These are phyloP conservation scores for Phytophthora idaei DNA, from an alignment of 352 stramenopile genomes.

Conservation along the genomic window DNA sequence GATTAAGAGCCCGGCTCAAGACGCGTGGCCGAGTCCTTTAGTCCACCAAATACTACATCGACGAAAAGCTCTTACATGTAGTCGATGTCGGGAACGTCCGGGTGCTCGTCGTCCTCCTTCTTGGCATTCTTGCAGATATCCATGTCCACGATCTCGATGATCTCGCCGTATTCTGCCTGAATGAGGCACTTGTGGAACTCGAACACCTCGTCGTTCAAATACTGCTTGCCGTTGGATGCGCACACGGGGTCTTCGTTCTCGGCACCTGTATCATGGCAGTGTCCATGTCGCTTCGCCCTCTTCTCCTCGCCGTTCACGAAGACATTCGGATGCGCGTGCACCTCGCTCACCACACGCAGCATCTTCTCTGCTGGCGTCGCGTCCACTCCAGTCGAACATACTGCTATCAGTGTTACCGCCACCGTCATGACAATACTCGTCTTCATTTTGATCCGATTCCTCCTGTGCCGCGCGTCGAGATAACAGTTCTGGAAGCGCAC, in stretches of 20 bases:
- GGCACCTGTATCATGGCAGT: slow-evolving; percentile 44
- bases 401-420: slow-evolving; percentile 5
- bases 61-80: slow-evolving; percentile 17
- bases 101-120: slow-evolving; percentile 36
- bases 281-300: slow-evolving; percentile 33
- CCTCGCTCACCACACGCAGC: slow-evolving; percentile 34
- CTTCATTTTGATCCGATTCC: slow-evolving; percentile 22
- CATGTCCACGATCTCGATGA: slow-evolving; percentile 53
- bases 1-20: slow-evolving; percentile 15
- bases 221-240: slow-evolving; percentile 57
- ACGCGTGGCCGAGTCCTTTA: not conserved
- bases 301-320: slow-evolving; percentile 31
- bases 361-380: slow-evolving; percentile 18
- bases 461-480: slow-evolving; percentile 17
- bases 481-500: slow-evolving; percentile 7
- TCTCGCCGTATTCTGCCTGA: slow-evolving; percentile 28
- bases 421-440: slow-evolving; percentile 12
- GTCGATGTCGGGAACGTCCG: slow-evolving; percentile 22
- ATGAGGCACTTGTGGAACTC: slow-evolving; percentile 59
- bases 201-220: slow-evolving; percentile 61
- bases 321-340: slow-evolving; percentile 40
- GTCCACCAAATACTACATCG: slow-evolving; percentile 10
- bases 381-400: slow-evolving; percentile 1
- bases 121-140: slow-evolving; percentile 40
- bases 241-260: slow-evolving; percentile 51